These are phyloP conservation scores for Cyclotella choctawhatcheeana DNA, from an alignment of 108 stramenopile genomes.

Conservation along the genomic window DNA sequence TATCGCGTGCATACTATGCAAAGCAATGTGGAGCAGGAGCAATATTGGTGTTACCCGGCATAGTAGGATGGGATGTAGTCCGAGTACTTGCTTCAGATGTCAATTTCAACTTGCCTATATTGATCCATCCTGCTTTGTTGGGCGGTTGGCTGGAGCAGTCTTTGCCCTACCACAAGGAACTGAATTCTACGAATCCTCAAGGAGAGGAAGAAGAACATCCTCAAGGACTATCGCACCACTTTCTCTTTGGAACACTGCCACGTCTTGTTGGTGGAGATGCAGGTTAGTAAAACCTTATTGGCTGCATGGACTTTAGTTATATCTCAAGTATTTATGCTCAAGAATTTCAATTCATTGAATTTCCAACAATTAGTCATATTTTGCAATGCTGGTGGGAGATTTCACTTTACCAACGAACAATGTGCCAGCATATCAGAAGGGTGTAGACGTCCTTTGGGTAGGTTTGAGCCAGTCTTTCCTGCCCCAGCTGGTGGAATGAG, in stretches of 20 bases:
- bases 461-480: constrained; percentile 30
- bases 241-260: constrained; percentile 30
- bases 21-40: constrained; percentile 35
- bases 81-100: constrained; percentile 24
- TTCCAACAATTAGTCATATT: too few species aligned
- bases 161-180: background rate
- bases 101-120: constrained; percentile 24
- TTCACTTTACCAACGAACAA: constrained; percentile 26
- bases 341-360: too few species aligned
- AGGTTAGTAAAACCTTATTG: too few species aligned
- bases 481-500: constrained; percentile 36
- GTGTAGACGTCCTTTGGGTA: constrained; percentile 28
- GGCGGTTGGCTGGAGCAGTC: constrained; percentile 35
- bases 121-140: constrained; percentile 37
- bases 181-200: too few species aligned
- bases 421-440: constrained; percentile 28
- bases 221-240: constrained; percentile 34
- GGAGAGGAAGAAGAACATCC: constrained; percentile 21
- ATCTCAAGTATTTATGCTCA: too few species aligned
- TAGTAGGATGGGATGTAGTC: constrained; percentile 32
- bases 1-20: constrained; percentile 19
- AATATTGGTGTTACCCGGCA: constrained; percentile 33
- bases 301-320: too few species aligned
- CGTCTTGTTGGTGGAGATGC: constrained; percentile 35
- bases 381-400: constrained; percentile 25